phyloP scores from a whole-genome alignment of 2,329 filamentous ascomycete genomes.

The Alternaria hordeiaustralica region DNA sequence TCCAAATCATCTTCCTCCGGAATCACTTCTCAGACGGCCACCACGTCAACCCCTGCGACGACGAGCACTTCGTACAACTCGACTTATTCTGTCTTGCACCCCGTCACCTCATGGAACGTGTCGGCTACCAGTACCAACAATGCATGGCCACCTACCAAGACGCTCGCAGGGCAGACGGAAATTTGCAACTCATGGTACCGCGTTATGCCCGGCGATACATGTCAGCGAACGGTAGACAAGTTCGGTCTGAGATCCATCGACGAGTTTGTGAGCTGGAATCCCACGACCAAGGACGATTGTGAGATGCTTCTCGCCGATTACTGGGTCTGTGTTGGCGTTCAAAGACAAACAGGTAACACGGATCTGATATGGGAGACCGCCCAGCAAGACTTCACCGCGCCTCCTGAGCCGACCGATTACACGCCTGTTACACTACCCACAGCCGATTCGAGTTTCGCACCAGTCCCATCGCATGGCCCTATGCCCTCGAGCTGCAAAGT shows the following conservation, averaged over 20 bases:
- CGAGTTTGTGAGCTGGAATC: not conserved
- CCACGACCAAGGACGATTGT: not conserved
- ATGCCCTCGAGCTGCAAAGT: not conserved
- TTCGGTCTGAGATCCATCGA: not conserved
- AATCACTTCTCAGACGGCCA: not conserved
- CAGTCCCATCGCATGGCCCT: not conserved
- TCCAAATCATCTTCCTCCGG: not conserved
- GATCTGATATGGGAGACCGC: not conserved
- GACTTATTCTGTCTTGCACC: not conserved
- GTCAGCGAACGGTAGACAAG: not conserved
- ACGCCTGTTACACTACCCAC: not conserved
- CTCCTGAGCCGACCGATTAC: not conserved
- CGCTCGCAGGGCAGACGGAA: not conserved
- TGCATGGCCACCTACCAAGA: not conserved
- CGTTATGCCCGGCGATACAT: not conserved
- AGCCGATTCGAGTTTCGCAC: not conserved
- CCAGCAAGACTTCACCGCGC: not conserved
- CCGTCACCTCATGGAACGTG: not conserved
- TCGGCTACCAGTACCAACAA: not conserved
- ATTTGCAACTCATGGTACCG: not conserved
- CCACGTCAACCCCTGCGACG: not conserved
- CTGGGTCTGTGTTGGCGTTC: not conserved
- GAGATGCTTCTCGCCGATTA: not conserved
- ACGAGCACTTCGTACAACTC: not conserved
- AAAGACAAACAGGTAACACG: not conserved